phyloP scores from a whole-genome alignment of 2,329 filamentous ascomycete genomes.

The Cercospora sojina region DNA sequence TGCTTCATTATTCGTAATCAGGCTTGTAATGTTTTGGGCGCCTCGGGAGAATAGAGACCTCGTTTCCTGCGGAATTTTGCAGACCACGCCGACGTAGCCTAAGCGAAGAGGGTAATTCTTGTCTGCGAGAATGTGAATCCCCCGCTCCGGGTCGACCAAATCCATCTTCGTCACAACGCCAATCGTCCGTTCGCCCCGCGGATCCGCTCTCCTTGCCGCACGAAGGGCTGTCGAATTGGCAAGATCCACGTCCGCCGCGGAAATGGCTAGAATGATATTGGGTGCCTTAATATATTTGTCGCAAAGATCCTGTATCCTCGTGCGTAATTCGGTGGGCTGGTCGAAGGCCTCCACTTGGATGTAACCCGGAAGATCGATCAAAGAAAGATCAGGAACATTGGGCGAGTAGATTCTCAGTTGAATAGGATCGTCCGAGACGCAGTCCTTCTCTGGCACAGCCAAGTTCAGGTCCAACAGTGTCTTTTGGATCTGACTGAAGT shows the following conservation, averaged over 20 bases:
- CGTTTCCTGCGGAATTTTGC: conserved; percentile 67
- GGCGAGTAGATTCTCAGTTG: conserved; percentile 94
- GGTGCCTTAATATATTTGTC: conserved; percentile 97
- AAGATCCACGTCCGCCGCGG: conserved; percentile 93
- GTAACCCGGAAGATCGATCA: conserved; percentile 95
- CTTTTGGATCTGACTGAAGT: conserved; percentile 88
- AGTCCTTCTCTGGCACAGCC: conserved; percentile 85
- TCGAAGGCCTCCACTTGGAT: conserved; percentile 93
- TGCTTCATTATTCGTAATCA: conserved; percentile 85
- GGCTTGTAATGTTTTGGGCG: conserved; percentile 71
- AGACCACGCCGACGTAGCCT: conserved; percentile 94
- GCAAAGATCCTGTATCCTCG: conserved; percentile 92
- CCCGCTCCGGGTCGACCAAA: conserved; percentile 79
- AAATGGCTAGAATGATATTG: conserved; percentile 95
- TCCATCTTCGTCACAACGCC: conserved; percentile 99
- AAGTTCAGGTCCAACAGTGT: conserved; percentile 93
- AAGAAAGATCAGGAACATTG: conserved; percentile 88
- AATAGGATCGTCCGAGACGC: conserved; percentile 95
- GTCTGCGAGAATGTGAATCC: conserved; percentile 75
- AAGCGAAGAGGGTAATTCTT: conserved; percentile 92
- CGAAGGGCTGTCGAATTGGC: conserved; percentile 92
- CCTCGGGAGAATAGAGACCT: conserved; percentile 78
- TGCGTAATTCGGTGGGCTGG: conserved; percentile 86
- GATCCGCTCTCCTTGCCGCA: conserved; percentile 87
- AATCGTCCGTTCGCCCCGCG: conserved; percentile 91